These are phyloP conservation scores for Hyaloscypha hepaticicola DNA, from an alignment of 495 filamentous ascomycete genomes.

Conservation along the genomic window DNA sequence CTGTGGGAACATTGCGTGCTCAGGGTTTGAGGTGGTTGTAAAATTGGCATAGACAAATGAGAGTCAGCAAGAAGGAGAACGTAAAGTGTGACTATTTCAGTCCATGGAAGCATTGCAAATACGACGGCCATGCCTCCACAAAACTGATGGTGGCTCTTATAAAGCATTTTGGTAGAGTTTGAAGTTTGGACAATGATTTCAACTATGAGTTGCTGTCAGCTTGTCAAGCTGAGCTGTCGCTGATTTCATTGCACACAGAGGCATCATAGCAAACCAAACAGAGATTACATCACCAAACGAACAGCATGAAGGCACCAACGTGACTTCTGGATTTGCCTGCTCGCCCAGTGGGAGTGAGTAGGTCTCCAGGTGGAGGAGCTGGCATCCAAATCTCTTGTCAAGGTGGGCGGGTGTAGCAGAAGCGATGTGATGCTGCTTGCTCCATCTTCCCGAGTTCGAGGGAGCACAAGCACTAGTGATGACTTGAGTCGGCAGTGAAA, in stretches of 20 bases:
- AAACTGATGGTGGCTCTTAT: slow-evolving; percentile 15
- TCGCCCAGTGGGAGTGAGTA: no score
- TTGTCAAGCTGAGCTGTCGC: slow-evolving; percentile 18
- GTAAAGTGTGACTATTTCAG: neutral
- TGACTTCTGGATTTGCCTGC: neutral
- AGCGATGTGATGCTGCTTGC: neutral
- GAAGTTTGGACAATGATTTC: slow-evolving; percentile 11
- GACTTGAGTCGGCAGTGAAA: neutral
- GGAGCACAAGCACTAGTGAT: neutral
- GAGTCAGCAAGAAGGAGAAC: neutral
- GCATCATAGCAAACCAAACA: slow-evolving; percentile 17
- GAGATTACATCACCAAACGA: neutral
- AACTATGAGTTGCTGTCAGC: neutral
- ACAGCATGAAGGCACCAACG: neutral
- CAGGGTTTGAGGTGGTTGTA: neutral
- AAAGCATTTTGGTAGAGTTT: slow-evolving; percentile 4
- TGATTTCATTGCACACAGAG: slow-evolving; percentile 18
- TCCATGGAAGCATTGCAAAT: neutral
- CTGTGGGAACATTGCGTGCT: no score
- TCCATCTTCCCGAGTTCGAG: neutral
- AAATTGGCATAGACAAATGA: neutral
- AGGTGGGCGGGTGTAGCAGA: neutral
- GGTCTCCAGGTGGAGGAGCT: neutral
- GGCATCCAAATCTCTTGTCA: neutral
- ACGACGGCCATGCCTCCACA: neutral